Base-by-base conservation (phyloP, 768 basidiomycete species). In the Baorangia bicolor region DNA sequence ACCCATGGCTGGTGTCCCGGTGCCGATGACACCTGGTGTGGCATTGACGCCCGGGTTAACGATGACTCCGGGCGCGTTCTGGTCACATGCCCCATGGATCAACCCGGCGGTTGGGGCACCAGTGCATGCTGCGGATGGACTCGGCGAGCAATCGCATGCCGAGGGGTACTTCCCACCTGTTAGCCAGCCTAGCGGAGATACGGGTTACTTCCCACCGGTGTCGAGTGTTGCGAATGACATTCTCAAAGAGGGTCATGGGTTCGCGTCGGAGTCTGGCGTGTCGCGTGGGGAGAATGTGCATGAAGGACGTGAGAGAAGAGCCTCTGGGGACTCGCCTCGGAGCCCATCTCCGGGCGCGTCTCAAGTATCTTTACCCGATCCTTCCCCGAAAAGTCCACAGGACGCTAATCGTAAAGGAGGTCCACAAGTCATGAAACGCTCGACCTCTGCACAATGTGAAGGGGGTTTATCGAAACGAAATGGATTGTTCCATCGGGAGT, bases 31-130 rank as follows among this genome's bases (percentile, higher is more conserved):
- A 11, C 67, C 67, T 5, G 67, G 67, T 4, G 68, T 68, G 43
- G 59, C 69, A 16, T 48, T 71, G 58, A 71, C 90, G 0, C 90
- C 92, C 1, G 85, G 83, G 25, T 76, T 83, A 13, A 77, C 84
- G 16, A 87, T 91, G 81, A 84, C 82, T 16, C 88, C 90, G 28
- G 88, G 85, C 14, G 82, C 83, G 37, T 88, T 87, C 71, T 93
- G 85, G 84, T 46, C 82, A 73, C 60, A 84, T 80, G 33, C 81
- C 77, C 73, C 78, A 42, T 76, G 72, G 68, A 75, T 84, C 51
- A 85, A 86, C 58, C 74, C 84, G n/a, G 78, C 82, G 11, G 82
- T 84, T 2, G 86, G 85, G 39, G 86, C 84, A 27, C 86, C 85
- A 0, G 75, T 81, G 27, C 77, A 76, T 16, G 55, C 51, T 27